Base-by-base conservation (phyloP, 495 filamentous ascomycete genomes). In the Xylaria intraflava region DNA sequence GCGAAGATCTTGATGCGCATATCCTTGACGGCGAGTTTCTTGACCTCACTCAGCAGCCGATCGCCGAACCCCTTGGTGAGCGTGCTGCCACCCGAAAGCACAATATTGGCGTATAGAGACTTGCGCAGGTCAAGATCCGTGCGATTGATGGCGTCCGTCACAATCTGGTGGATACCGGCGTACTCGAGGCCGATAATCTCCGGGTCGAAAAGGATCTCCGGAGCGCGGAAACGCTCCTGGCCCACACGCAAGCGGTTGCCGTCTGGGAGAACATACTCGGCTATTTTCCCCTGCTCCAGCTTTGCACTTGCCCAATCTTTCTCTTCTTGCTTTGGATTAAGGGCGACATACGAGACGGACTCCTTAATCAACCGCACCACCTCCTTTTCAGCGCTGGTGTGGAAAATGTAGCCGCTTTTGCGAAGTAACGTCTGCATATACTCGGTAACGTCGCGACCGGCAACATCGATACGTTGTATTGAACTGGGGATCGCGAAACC, bases 1-100 rank as follows among this genome's bases (percentile, higher is more conserved):
- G 93, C 93, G 69, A 94, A 95, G 54, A 99, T 99, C 72, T 95
- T 93, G 67, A 99, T 96, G 61, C 90, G 84, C 94, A 96, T 99
- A 63, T 99, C 93, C 74, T 95, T 96, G 48, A 96, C 90, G 10
- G 93, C 92, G 20, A 97, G 73, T 56, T 85, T 78, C 70, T 95
- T 92, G 56, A 99, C 87, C 70, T 99, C 93, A 55, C 84, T 83
- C 65, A 97, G 77, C 59, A 99, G 70, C 16, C 93, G 81, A 67
- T 97, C 91, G n/a, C 92, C 92, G 69, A 99, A 99, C 40, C 91
- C 92, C 58, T 78, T 80, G 23, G 78, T 82, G 56, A 99, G 75
- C 3, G 93, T 99, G 49, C 89, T 90, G 19, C 93, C 93, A 40
- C 93, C 93, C 1, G 92, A 96, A 23, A 99, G 81, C 51, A 99